phyloP scores from a whole-genome alignment of 495 filamentous ascomycete species.

The Penicillium coprophilum region DNA sequence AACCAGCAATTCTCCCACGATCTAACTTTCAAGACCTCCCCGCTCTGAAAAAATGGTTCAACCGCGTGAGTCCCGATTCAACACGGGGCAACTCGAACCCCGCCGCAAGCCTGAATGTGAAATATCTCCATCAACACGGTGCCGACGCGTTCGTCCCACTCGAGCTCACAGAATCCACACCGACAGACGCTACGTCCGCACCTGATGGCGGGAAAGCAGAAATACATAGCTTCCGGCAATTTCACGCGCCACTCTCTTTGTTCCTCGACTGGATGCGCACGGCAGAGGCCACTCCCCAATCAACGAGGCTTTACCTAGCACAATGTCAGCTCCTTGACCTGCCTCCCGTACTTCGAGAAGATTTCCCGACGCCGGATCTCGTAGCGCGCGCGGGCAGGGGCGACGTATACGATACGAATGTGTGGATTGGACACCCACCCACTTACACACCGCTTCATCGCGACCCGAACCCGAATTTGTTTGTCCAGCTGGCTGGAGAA shows the following conservation, averaged over 20 bases:
- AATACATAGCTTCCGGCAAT: conserved; percentile 48
- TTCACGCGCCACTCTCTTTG: conserved; percentile 55
- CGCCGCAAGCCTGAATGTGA: conserved; percentile 40
- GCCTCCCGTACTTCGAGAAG: conserved; percentile 57
- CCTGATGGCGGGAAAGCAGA: not conserved
- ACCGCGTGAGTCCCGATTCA: not conserved
- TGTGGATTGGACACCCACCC: conserved; percentile 85
- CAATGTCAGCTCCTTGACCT: conserved; percentile 71
- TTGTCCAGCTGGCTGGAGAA: conserved; percentile 73
- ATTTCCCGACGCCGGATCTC: conserved; percentile 67
- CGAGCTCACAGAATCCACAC: conserved; percentile 48
- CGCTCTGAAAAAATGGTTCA: conserved; percentile 57
- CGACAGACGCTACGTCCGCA: not conserved
- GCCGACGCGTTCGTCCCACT: conserved; percentile 54
- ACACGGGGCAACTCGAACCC: not conserved
- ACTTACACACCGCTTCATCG: conserved; percentile 88
- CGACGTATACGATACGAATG: conserved; percentile 79
- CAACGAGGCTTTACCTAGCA: conserved; percentile 70
- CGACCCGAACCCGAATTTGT: conserved; percentile 93
- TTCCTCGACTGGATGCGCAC: conserved; percentile 56
- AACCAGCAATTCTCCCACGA: conserved; percentile 50
- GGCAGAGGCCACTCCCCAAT: conserved; percentile 33
- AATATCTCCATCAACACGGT: conserved; percentile 50
- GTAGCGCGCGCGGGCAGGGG: conserved; percentile 61
- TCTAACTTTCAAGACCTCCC: conserved; percentile 46